Percentiles rank a stretch among this genome's conserved stretches.
Conservation (phyloP, 2,329 filamentous ascomycete genomes). For the Pseudocercospora macadamiae region DNA sequence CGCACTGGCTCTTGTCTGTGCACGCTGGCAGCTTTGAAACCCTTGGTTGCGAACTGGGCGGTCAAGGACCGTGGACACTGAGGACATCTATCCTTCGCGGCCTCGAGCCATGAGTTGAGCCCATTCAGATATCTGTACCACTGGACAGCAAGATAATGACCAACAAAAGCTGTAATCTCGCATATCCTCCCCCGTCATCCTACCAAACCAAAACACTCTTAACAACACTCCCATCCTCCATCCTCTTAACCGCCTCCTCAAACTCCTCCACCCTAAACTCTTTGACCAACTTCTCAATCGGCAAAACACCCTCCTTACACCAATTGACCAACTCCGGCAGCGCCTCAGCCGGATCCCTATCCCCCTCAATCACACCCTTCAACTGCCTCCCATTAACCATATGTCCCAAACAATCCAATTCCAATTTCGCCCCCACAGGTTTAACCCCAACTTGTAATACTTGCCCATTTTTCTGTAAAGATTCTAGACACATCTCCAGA, state of each 20-base stretch:
- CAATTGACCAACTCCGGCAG: conserved; percentile 50
- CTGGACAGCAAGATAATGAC: no score
- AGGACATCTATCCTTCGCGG: no score
- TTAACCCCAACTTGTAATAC: conserved; percentile 53
- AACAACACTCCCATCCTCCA: conserved; percentile 42
- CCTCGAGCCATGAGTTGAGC: no score
- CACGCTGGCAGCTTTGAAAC: no score
- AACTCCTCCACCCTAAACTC: conserved; percentile 44
- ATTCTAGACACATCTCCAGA: conserved; percentile 44
- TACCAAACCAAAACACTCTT: conserved; percentile 47
- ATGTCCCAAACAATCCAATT: conserved; percentile 42
- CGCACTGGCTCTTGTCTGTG: no score
- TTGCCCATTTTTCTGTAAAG: conserved; percentile 49
- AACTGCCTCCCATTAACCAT: conserved; percentile 50
- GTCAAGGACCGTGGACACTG: no score
- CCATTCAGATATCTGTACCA: no score
- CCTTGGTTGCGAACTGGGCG: no score
- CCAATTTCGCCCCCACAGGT: conserved; percentile 42
- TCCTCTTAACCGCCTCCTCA: conserved; percentile 39
- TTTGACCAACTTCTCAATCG: conserved; percentile 47
- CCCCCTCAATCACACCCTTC: conserved; percentile 51
- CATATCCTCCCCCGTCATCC: no score
- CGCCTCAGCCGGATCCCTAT: conserved; percentile 44
- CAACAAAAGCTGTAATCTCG: no score
- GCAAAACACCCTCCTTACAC: conserved; percentile 48